Evolutionary conservation across 1,139 yeast species (phyloP), one percentile per base, ranked within the genome.

Genomic region (Geotrichum candidum): DNA sequence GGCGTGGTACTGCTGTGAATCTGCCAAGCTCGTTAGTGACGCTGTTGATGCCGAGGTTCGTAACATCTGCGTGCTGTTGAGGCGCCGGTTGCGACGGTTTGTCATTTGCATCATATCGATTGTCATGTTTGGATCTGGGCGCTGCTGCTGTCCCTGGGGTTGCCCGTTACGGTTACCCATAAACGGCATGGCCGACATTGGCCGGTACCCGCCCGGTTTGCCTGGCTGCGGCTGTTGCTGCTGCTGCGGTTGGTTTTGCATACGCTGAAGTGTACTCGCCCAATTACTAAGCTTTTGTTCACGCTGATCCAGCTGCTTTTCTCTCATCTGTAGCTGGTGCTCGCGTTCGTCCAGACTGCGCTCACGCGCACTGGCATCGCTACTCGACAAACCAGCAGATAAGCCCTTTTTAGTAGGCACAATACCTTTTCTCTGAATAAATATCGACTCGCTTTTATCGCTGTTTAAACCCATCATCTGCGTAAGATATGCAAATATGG

Each of bases 401-500:
- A 51, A 52, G 27, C 50, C 22, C 9, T 23, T 13, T 27, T 41
- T 46, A 6, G 18, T 48, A 13, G 35, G n/a, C 6, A 31, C 46
- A 6, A 1, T 27, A 35, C 13, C 3, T 15, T 35, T 35, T 10
- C 41, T 10, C n/a, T 35, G 41, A 6, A 35, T 11, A 35, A 35
- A 15, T 4, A 35, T 35, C 10, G 41, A 35, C 4, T 35, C 41
- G 11, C 52, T 45, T 15, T 25, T 45, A 2, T 46, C 25, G 27
- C 25, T 51, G n/a, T 60, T 60, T 33, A 46, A 54, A 25, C 51
- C 35, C 15, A 35, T 58, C 56, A 60, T 38, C 31, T 57, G 63
- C 9, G 60, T 48, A 45, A 60, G 33, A 46, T 50, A 60, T 22
- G 96, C 90, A 72, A 90, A 91, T 64, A 90, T 76, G 69, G 89